Percentiles rank a stretch among this genome's conserved stretches.
phyloP scores from a whole-genome alignment of 768 basidiomycete genomes.

The Psilocybe cyanescens region DNA sequence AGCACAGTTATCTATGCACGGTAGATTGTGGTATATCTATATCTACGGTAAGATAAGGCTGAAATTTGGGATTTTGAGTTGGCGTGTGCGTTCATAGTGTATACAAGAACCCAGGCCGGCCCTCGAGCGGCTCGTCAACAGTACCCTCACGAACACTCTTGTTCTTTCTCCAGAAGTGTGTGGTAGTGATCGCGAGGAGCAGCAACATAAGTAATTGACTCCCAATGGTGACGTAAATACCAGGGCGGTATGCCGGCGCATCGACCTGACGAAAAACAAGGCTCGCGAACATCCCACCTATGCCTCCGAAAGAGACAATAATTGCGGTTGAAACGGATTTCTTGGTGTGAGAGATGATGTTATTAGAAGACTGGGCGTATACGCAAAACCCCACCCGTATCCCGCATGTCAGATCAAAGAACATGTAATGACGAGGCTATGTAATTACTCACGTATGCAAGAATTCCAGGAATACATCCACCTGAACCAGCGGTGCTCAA shows the following conservation, averaged over 20 bases:
- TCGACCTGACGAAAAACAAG: slow-evolving; percentile 50
- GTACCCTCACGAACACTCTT: slow-evolving; percentile 29
- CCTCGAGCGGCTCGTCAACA: slow-evolving; percentile 29
- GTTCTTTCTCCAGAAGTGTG: slow-evolving; percentile 41
- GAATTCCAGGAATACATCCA: slow-evolving; percentile 49
- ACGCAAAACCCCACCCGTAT: slow-evolving; percentile 7
- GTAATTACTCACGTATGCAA: slow-evolving; percentile 48
- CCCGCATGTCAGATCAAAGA: slow-evolving; percentile 1
- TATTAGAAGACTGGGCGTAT: slow-evolving; percentile 46
- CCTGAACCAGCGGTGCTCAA: slow-evolving; percentile 47
- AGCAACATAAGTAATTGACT: slow-evolving; percentile 46
- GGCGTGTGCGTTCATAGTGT: slow-evolving; percentile 32
- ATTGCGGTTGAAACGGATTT: slow-evolving; percentile 50
- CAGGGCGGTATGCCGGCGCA: slow-evolving; percentile 48
- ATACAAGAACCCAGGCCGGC: slow-evolving; percentile 43
- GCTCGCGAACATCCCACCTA: slow-evolving; percentile 52
- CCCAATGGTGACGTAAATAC: slow-evolving; percentile 47
- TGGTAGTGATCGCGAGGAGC: slow-evolving; percentile 42
- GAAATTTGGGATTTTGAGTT: neutral
- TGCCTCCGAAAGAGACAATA: slow-evolving; percentile 50
- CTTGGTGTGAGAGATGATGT: slow-evolving; percentile 52
- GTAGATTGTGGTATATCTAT: too few relatives aligned
- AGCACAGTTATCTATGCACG: too few relatives aligned
- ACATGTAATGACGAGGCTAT: neutral
- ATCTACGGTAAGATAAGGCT: neutral